phyloP scores from a whole-genome alignment of 2,329 filamentous ascomycete species.

The Aspergillus sojae region DNA sequence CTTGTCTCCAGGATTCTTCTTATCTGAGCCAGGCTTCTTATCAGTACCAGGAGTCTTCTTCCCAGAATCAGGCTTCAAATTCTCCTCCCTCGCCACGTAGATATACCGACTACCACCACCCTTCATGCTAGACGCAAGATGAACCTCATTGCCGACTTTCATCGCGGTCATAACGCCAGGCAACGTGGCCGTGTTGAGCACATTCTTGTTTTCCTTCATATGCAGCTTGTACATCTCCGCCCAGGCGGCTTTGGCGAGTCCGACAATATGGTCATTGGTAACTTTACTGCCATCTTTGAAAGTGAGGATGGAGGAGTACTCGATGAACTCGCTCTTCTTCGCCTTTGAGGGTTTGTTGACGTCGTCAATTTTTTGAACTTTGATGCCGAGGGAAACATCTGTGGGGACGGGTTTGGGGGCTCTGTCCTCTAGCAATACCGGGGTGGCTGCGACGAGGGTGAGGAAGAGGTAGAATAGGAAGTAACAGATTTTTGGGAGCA shows the following conservation, averaged over 20 bases:
- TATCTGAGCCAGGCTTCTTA: not conserved
- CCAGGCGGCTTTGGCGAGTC: constrained; percentile 2
- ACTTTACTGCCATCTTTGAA: not conserved
- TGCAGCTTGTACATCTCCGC: not conserved
- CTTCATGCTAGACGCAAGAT: not conserved
- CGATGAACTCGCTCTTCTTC: not conserved
- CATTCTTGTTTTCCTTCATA: no score
- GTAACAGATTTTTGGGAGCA: constrained; percentile 3
- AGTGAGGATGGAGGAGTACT: not conserved
- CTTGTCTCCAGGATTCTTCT: not conserved
- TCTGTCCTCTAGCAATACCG: not conserved
- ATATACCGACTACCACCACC: not conserved
- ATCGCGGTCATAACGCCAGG: not conserved
- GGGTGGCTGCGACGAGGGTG: not conserved
- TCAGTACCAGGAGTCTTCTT: no score
- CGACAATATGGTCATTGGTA: not conserved
- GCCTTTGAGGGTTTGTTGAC: no score
- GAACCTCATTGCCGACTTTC: not conserved
- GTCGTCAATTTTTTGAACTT: not conserved
- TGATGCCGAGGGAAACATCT: not conserved
- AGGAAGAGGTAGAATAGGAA: not conserved
- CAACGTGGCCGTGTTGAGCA: no score
- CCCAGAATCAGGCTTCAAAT: not conserved
- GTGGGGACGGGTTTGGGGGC: not conserved
- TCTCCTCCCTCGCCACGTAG: not conserved